Evolutionary conservation across 192 early-diverging fungal genomes (phyloP), one percentile per base, ranked within the genome.

Genomic region (Backusella australiensis): DNA sequence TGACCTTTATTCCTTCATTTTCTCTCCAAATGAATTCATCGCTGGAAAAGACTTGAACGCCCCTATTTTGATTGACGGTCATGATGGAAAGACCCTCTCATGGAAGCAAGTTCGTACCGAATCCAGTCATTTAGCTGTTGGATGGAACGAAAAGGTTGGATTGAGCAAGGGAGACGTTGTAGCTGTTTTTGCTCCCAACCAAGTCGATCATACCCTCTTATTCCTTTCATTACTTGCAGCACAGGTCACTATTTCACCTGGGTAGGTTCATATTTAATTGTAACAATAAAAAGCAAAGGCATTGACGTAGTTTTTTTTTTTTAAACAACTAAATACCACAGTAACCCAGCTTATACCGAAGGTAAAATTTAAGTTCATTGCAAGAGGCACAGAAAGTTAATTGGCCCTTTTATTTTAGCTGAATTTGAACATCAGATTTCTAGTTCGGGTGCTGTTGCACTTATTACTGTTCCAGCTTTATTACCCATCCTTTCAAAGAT

Each of bases 121-220:
- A 32, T 80, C 74, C 11, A 39, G 74, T 1, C 46, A 53, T 17
- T 83, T 92, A 29, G 85, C 86, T 53, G 72, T 72, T 74, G 91
- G 90, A 56, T 86, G 87, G 76, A 74, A 68, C 75, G 78, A 82
- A 67, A 84, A 44, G 15, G 74, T 44, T 19, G 88, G 87, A 0
- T 83, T 96, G 52, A 83, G 86, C 42, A 89, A 86, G 39, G 91
- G 92, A 34, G 91, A 95, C 63, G 88, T 92, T 12, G 82, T 96
- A 29, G 92, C 88, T 35, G 78, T 94, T 15, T 86, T 91, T 46
- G 79, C 92, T 9, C 93, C 90, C 39, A 96, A 95, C 82, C 83
- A 86, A 46, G 87, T 89, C 78, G 90, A 92, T 41, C 76, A 90
- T 23, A 89, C 89, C 7, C 77, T 90, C 15, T 81, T 93, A 36